Conservation (phyloP, 2,329 filamentous ascomycete species). For the Claviceps sp. region DNA sequence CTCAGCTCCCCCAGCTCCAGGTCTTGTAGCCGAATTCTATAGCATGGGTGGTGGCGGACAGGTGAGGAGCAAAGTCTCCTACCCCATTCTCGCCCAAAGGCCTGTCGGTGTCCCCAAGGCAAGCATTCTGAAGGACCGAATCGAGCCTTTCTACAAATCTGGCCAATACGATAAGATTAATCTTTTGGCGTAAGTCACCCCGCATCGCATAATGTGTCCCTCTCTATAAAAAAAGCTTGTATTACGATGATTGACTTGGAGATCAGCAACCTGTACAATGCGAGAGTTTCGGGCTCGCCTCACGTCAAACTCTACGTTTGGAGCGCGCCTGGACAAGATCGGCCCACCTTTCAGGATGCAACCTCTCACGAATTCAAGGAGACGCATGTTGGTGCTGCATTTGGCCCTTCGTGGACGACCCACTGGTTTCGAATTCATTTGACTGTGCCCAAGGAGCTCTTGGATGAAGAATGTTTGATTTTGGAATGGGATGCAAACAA, state of each 20-base stretch:
- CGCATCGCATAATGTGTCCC: neutral
- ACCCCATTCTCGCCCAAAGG: constrained; percentile 35
- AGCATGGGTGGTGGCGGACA: constrained; percentile 39
- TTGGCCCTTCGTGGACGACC: constrained; percentile 92
- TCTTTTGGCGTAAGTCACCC: constrained; percentile 47
- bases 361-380: constrained; percentile 59
- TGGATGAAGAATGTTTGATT: constrained; percentile 70
- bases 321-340: constrained; percentile 63
- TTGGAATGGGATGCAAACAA: constrained; percentile 93
- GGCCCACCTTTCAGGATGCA: constrained; percentile 80
- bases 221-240: neutral
- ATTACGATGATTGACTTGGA: neutral
- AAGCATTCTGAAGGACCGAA: constrained; percentile 71
- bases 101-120: constrained; percentile 68
- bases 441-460: constrained; percentile 60
- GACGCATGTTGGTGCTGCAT: constrained; percentile 61
- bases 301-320: constrained; percentile 79
- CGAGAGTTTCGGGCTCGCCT: constrained; percentile 46
- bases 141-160: constrained; percentile 63
- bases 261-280: constrained; percentile 25
- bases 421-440: constrained; percentile 90
- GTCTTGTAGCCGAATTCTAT: constrained; percentile 15
- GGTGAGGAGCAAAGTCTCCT: constrained; percentile 32
- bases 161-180: constrained; percentile 71
- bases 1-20: constrained; percentile 23